Conservation (phyloP, 2,329 filamentous ascomycete genomes). For the Tolypocladium amazonense region DNA sequence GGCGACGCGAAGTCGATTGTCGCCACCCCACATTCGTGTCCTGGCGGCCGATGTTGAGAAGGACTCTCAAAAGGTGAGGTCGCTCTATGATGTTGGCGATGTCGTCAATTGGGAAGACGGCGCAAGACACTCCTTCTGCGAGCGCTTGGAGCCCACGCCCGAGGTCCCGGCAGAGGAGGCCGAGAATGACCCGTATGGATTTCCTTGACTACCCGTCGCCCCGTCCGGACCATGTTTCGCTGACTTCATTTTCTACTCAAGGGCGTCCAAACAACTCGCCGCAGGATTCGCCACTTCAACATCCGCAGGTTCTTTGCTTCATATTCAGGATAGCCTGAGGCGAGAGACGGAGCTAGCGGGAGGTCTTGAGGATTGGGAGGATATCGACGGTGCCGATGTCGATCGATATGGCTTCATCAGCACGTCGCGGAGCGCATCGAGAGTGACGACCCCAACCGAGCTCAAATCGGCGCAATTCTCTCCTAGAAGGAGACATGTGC, state of each 20-base stretch:
- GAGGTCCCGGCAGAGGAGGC: slow-evolving; percentile 42
- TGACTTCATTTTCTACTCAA: slow-evolving; percentile 12
- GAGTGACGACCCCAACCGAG: slow-evolving; percentile 29
- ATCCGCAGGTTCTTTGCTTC: slow-evolving; percentile 33
- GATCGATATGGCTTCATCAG: slow-evolving; percentile 61
- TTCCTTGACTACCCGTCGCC: slow-evolving; percentile 28
- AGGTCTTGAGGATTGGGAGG: slow-evolving; percentile 57
- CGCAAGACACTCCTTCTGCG: slow-evolving; percentile 34
- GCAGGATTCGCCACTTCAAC: slow-evolving; percentile 24
- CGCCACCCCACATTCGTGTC: slow-evolving; percentile 38
- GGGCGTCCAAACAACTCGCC: slow-evolving; percentile 16
- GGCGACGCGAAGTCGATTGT: slow-evolving; percentile 2
- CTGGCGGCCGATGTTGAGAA: slow-evolving; percentile 46
- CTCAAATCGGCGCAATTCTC: slow-evolving; percentile 31
- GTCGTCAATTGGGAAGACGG: slow-evolving; percentile 42
- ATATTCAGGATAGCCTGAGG: slow-evolving; percentile 26
- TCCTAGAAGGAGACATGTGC: slow-evolving; percentile 34
- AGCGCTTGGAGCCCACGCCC: slow-evolving; percentile 36
- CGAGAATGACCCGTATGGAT: slow-evolving; percentile 46
- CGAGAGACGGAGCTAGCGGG: slow-evolving; percentile 40
- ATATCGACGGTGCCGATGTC: slow-evolving; percentile 48
- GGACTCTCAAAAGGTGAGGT: slow-evolving; percentile 58
- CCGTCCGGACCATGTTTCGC: slow-evolving; percentile 4
- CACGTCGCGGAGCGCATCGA: slow-evolving; percentile 29
- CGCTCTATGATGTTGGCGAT: slow-evolving; percentile 50